Percentiles rank a stretch among this genome's conserved stretches.
phyloP scores from a whole-genome alignment of 1,284 basidiomycete species.

The Sanghuangporus weigelae region DNA sequence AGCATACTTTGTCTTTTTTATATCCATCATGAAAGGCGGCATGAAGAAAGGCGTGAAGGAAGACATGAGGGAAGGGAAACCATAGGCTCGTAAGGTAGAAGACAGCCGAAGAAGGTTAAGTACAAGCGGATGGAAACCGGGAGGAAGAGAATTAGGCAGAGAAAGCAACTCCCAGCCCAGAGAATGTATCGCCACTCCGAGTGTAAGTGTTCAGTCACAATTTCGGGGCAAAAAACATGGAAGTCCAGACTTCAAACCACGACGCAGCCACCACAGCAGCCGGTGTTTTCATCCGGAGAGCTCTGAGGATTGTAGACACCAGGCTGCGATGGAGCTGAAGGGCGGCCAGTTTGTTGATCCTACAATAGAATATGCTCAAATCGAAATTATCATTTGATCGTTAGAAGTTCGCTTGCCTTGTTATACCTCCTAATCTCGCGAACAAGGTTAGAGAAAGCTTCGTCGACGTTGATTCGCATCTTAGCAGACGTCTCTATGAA shows the following conservation, averaged over 20 bases:
- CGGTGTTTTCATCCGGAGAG: slow-evolving; percentile 48
- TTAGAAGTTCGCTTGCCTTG: slow-evolving; percentile 50
- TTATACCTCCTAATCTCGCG: slow-evolving; percentile 97
- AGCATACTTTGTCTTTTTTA: not conserved
- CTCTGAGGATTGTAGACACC: slow-evolving; percentile 44
- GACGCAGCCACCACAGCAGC: slow-evolving; percentile 74
- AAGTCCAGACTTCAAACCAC: slow-evolving; percentile 38
- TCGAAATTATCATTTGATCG: not conserved
- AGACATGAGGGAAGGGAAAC: not conserved
- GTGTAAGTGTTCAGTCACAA: too few species aligned
- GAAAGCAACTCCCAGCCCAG: not conserved
- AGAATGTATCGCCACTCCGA: not conserved
- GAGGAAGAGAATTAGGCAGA: not conserved
- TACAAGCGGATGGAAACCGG: not conserved
- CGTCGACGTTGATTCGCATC: slow-evolving; percentile 97
- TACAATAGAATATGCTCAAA: slow-evolving; percentile 22
- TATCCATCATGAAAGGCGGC: not conserved
- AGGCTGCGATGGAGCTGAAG: slow-evolving; percentile 35
- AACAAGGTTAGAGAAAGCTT: slow-evolving; percentile 96
- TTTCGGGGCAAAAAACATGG: not conserved
- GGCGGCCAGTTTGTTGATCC: slow-evolving; percentile 62
- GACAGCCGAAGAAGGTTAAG: slow-evolving; percentile 3
- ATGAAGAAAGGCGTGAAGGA: not conserved
- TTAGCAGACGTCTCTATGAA: slow-evolving; percentile 99
- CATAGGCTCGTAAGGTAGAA: slow-evolving; percentile 1